Base-by-base conservation (phyloP, 352 stramenopile species). In the Phytophthora pinifolia region DNA sequence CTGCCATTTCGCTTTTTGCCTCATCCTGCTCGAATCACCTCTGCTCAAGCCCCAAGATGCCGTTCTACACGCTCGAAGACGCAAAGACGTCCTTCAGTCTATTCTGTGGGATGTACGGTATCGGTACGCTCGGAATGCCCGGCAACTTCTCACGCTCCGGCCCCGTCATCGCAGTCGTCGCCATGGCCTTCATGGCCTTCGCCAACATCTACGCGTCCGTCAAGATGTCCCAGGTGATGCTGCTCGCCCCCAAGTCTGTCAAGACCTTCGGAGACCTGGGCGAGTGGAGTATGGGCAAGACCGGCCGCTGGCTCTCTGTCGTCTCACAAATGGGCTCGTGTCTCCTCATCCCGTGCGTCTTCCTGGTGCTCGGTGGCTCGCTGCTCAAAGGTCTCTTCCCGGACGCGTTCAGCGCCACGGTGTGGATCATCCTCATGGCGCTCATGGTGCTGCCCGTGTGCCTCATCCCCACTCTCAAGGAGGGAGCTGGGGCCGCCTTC, bases 351-450 rank as follows among this genome's bases (percentile, higher is more conserved):
- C 65, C 70, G 4, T 75, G 65, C 14, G 62, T 57, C 7, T 78
- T 76, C 53, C 59, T 79, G 12, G 70, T 76, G 36, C 66, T 79
- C 17, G 70, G 70, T 22, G 64, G 70, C 9, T 62, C 48, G 6
- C 46, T 78, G 4, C 55, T 75, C 27, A 46, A 76, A 33, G 49
- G 46, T 5, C 65, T 79, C 20, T 25, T 25, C 20, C 20, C 20
- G 20, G 20, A 25, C 64, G 54, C 64, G 7, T 80, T 81, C 54
- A 67, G 55, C 34, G 46, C 61, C 18, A 70, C 43, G 10, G 46
- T 62, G 20, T 84, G 74, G 74, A 79, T 82, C 48, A 64, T 79
- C 46, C 56, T 84, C 46, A 84, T 84, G 74, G 72, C 66, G 0
- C 25, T 76, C 27, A 70, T 67, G 45, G 56, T 80, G 9, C 27